Conservation (phyloP, 805 yeast genomes). For the Hanseniaspora taiwanica region DNA sequence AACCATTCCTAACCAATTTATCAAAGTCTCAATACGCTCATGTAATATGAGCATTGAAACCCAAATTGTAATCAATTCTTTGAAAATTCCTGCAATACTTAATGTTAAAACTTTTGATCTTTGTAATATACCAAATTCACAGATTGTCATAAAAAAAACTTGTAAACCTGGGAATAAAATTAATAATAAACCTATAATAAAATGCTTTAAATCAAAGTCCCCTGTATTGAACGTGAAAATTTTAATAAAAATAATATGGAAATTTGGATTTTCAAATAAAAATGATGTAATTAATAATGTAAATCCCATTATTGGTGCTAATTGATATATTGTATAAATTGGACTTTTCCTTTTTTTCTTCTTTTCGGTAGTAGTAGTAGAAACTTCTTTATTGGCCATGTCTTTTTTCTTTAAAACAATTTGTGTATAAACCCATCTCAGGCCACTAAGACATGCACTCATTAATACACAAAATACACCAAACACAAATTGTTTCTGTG, state of each 20-base stretch:
- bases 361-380: not conserved
- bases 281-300: slow-evolving; percentile 50
- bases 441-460: slow-evolving; percentile 74
- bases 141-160: slow-evolving; percentile 81
- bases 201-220: slow-evolving; percentile 18
- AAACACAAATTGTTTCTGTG: no score
- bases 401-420: slow-evolving; percentile 32
- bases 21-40: slow-evolving; percentile 29
- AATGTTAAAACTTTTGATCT: slow-evolving; percentile 76
- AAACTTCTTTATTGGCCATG: slow-evolving; percentile 16
- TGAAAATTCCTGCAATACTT: slow-evolving; percentile 84
- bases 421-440: slow-evolving; percentile 93
- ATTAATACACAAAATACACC: slow-evolving; percentile 67
- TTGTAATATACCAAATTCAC: slow-evolving; percentile 73
- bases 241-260: slow-evolving; percentile 14
- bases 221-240: slow-evolving; percentile 11
- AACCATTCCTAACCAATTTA: slow-evolving; percentile 56
- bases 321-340: slow-evolving; percentile 65
- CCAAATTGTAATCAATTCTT: slow-evolving; percentile 74
- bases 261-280: slow-evolving; percentile 47
- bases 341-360: slow-evolving; percentile 41
- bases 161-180: slow-evolving; percentile 70
- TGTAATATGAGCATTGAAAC: slow-evolving; percentile 57
- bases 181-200: slow-evolving; percentile 38
- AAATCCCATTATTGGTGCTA: slow-evolving; percentile 74